Percentiles rank a stretch among this genome's conserved stretches.
phyloP scores from a whole-genome alignment of 805 yeast species.

The Blastobotrys terrestris region DNA sequence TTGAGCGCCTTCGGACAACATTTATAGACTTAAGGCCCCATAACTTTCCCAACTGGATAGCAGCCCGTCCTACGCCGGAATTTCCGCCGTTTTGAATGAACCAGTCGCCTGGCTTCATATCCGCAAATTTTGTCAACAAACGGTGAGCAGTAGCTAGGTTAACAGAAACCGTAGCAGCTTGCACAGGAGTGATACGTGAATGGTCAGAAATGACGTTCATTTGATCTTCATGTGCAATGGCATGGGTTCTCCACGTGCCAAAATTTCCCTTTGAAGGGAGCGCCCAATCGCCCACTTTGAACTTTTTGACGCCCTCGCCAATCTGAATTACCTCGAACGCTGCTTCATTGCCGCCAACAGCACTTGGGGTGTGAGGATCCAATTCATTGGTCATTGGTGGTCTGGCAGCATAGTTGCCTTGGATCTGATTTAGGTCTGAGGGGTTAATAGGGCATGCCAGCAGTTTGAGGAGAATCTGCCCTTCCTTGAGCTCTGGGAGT shows the following conservation, averaged over 20 bases:
- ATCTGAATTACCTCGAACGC: conserved; percentile 71
- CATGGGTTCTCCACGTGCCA: conserved; percentile 92
- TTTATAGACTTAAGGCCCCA: conserved; percentile 79
- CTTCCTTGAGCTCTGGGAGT: conserved; percentile 26
- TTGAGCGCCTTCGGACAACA: conserved; percentile 79
- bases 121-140: conserved; percentile 66
- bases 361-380: conserved; percentile 57
- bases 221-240: conserved; percentile 45
- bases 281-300: conserved; percentile 74
- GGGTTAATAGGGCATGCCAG: conserved; percentile 87
- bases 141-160: conserved; percentile 91
- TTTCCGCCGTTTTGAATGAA: conserved; percentile 95
- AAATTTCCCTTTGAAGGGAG: conserved; percentile 69
- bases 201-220: conserved; percentile 53
- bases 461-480: conserved; percentile 52
- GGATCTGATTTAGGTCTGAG: conserved; percentile 77
- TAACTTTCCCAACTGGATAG: conserved; percentile 75
- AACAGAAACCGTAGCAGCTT: conserved; percentile 83
- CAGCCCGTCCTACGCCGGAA: conserved; percentile 89
- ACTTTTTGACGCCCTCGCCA: conserved; percentile 43
- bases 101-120: conserved; percentile 69
- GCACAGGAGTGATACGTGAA: conserved; percentile 31
- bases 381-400: conserved; percentile 49
- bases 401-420: conserved; percentile 77
- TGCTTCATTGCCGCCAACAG: conserved; percentile 93